Base-by-base conservation (phyloP, 2,329 filamentous ascomycete species). In the Hansfordia pulvinata region DNA sequence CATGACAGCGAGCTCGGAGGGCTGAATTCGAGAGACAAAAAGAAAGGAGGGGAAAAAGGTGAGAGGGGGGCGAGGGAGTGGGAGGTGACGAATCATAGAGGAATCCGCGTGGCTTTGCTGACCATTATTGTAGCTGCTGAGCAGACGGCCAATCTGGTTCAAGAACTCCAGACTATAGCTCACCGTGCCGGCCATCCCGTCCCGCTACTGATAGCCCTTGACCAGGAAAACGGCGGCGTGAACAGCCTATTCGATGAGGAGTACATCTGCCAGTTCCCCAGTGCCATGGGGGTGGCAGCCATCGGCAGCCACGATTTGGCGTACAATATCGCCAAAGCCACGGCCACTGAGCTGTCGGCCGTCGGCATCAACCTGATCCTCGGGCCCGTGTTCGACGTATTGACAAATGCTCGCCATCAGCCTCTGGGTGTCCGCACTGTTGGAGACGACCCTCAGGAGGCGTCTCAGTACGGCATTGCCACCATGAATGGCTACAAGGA, bases 211-310 rank as follows among this genome's bases (percentile, higher is more conserved):
- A 94, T 98, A 41, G 86, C 81, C 20, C 61, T 96, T 19, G 90
- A 96, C 47, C 90, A 98, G 49, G 90, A 98, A 52, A 96, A 98
- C 71, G 90, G 90, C 36, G 86, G 88, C 3, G 88, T 94, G 50
- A 96, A 94, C 58, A 93, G 84, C 54, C 67, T 96, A 3, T 94
- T 92, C 44, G 88, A 96, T 49, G 85, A 93, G 41, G 83, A 90
- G 44, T 90, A 86, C 48, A 88, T 96, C 39, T 85, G 84, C 38
- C 90, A 96, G 49, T 98, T 93, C 40, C 90, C 90, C 7, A 93
- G 86, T 44, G 82, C 88, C 35, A 96, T 98, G 88, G 88, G 86
- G 9, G 68, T 94, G 33, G 85, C 88, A n/a, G 90, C 90, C 13
- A 85, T 86, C 4, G 84, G 86, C 14, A 86, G 78, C 8, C 76